A percentile compares a stretch with the other conserved stretches of the same genome.
phyloP scores from a whole-genome alignment of 2,329 filamentous ascomycete genomes.

The Pseudocercospora macadamiae region DNA sequence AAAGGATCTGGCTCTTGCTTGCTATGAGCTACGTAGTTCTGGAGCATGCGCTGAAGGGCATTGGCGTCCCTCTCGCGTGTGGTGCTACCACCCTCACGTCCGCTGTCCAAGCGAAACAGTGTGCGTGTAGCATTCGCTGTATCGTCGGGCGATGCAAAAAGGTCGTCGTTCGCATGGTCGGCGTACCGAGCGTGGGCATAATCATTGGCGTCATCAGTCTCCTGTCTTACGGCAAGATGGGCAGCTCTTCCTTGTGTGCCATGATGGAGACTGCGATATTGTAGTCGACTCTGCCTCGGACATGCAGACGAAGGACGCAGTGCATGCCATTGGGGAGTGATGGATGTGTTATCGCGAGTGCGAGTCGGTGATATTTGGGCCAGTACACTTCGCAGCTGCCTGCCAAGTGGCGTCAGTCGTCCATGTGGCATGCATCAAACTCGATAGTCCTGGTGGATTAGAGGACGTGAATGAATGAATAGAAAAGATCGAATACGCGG shows the following conservation, averaged over 20 bases:
- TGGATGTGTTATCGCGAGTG: neutral
- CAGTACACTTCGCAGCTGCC: slow-evolving; percentile 35
- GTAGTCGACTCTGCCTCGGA: neutral
- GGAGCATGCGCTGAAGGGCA: slow-evolving; percentile 5
- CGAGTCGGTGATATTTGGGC: slow-evolving; percentile 16
- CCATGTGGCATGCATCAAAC: slow-evolving; percentile 40
- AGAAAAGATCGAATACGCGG: neutral
- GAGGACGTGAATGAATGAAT: slow-evolving; percentile 1
- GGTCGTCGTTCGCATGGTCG: too few relatives aligned
- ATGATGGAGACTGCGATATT: too few relatives aligned
- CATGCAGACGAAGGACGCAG: neutral
- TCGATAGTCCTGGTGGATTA: neutral
- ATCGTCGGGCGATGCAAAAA: too few relatives aligned
- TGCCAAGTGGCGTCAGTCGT: slow-evolving; percentile 38
- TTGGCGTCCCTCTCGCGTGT: neutral
- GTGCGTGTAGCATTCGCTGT: too few relatives aligned
- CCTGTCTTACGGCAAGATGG: too few relatives aligned
- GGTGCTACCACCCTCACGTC: neutral
- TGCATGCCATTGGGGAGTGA: neutral
- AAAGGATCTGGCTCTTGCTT: slow-evolving; percentile 6
- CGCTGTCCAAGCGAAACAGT: too few relatives aligned
- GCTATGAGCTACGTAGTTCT: slow-evolving; percentile 13
- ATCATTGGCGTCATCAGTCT: too few relatives aligned
- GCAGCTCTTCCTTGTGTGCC: too few relatives aligned
- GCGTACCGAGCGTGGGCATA: too few relatives aligned